Percentiles rank a stretch among this genome's conserved stretches.
These are phyloP conservation scores for Perilla frutescens DNA, from an alignment of 257 asterid species.

Conservation along the genomic window DNA sequence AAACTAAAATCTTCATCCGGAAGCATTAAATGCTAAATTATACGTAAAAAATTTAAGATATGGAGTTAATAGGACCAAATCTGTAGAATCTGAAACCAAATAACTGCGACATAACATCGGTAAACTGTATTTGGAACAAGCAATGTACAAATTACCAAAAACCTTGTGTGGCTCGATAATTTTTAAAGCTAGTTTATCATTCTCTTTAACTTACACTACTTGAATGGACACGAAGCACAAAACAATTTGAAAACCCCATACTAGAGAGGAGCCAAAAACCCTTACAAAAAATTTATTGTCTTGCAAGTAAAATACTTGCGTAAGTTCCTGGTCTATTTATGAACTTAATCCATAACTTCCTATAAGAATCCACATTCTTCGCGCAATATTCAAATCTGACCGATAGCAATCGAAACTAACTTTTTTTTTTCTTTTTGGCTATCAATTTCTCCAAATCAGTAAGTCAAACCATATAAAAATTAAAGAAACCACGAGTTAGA, in stretches of 20 bases:
- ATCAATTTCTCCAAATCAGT: not conserved
- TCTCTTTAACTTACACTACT: not conserved
- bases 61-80: not conserved
- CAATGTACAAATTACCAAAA: not conserved
- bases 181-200: not conserved
- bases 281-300: not conserved
- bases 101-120: not conserved
- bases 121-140: not conserved
- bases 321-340: constrained; percentile 26
- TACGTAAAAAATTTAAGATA: not conserved
- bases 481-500: too few species aligned
- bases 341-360: constrained; percentile 5
- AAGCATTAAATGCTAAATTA: not conserved
- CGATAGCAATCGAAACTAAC: constrained; percentile 5
- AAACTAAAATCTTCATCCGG: not conserved
- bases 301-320: not conserved
- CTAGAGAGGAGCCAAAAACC: not conserved
- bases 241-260: constrained; percentile 26
- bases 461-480: not conserved
- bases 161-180: not conserved
- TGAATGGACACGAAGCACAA: not conserved
- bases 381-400: not conserved
- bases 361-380: constrained; percentile 22
- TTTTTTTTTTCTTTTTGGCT: too few species aligned
- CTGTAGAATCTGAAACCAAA: constrained; percentile 2